phyloP scores from a whole-genome alignment of 225 moss, liverwort and hornwort genomes.

The Asterella californica region DNA sequence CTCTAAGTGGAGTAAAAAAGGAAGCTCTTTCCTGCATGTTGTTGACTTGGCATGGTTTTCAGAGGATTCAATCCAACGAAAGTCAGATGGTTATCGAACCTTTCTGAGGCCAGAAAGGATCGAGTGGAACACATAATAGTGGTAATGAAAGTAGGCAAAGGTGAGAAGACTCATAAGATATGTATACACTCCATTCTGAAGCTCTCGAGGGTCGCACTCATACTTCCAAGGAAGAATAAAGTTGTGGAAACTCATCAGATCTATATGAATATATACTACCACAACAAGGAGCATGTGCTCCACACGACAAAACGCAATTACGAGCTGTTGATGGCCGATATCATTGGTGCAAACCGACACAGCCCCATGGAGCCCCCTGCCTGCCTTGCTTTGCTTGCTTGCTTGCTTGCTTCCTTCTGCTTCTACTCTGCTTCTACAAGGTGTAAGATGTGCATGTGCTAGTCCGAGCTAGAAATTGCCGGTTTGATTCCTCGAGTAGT shows the following conservation, averaged over 20 bases:
- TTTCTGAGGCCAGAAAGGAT: not conserved
- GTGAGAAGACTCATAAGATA: not conserved
- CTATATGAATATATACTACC: not conserved
- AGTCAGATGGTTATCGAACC: not conserved
- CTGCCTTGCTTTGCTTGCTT: not conserved
- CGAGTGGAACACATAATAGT: not conserved
- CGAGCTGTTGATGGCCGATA: constrained; percentile 2
- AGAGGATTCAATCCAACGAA: no score
- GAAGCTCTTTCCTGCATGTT: no score
- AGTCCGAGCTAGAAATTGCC: not conserved
- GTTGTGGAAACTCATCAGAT: not conserved
- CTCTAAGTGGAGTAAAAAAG: no score
- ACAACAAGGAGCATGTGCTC: not conserved
- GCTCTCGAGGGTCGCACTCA: not conserved
- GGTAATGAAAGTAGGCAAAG: not conserved
- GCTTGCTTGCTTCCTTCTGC: no score
- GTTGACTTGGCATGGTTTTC: no score
- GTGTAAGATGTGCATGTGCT: constrained; percentile 12
- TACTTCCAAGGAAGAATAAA: not conserved
- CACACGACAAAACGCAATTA: constrained; percentile 2
- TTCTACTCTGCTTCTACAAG: no score
- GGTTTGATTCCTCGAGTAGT: not conserved
- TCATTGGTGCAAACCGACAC: constrained; percentile 6
- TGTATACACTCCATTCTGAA: not conserved
- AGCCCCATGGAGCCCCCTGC: not conserved